Evolutionary conservation across 371 early-diverging fungal genomes (phyloP).

Genomic region (Mucor racemosus): DNA sequence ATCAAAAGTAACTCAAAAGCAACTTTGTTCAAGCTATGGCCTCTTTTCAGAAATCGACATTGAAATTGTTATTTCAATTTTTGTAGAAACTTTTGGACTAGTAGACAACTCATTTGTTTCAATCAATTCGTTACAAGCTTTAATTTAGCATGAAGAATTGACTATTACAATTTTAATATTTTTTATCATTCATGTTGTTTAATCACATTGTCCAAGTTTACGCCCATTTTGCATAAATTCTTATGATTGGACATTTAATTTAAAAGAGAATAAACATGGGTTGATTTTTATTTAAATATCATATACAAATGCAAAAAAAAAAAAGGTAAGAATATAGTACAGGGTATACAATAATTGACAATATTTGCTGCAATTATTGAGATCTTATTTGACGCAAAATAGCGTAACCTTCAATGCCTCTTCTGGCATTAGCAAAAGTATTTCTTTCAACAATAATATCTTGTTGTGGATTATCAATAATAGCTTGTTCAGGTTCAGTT

Average conservation of each 20-base stretch:
- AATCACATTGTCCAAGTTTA: too few relatives aligned
- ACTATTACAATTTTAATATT: too few relatives aligned
- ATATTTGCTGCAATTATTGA: neutral
- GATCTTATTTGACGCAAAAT: constrained; percentile 17
- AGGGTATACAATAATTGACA: neutral
- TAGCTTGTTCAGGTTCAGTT: constrained; percentile 7
- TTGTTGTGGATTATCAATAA: constrained; percentile 11
- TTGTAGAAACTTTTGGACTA: too few relatives aligned
- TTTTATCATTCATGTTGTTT: too few relatives aligned
- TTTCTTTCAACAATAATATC: constrained; percentile 18
- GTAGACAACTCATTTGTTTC: too few relatives aligned
- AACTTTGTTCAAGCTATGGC: too few relatives aligned
- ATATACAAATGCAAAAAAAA: neutral
- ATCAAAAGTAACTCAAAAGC: too few relatives aligned
- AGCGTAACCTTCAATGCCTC: constrained; percentile 17
- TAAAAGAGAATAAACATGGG: constrained; percentile 1
- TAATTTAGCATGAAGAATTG: too few relatives aligned
- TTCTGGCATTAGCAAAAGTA: constrained; percentile 20
- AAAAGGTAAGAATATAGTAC: neutral
- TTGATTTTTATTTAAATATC: constrained; percentile 6
- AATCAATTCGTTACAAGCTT: too few relatives aligned
- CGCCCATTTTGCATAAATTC: too few relatives aligned
- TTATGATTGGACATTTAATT: neutral
- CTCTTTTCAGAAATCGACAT: too few relatives aligned
- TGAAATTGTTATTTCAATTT: too few relatives aligned